Base-by-base conservation (phyloP, 2,329 filamentous ascomycete species). In the Raffaelea deltoideospora region DNA sequence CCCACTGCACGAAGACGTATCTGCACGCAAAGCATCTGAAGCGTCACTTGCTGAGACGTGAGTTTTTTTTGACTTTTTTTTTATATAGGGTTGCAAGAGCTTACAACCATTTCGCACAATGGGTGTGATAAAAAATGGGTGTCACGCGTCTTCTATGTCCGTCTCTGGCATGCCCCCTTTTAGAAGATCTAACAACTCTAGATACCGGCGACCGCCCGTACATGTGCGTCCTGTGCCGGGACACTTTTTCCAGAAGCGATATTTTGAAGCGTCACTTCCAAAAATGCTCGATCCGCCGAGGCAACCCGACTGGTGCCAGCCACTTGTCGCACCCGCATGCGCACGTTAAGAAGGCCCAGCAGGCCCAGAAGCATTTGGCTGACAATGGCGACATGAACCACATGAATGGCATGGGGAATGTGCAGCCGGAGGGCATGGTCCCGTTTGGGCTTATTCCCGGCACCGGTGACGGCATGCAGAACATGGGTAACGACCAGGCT, bases 181-280 rank as follows among this genome's bases (percentile, higher is more conserved):
- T 36, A 35, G 17, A n/a, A 3, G 5, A 5, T 13, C 42, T 34
- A 35, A 37, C 39, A 31, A 20, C 22, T 37, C 32, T 50, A 94
- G 88, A 98, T 65, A 96, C 90, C 43, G 90, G 90, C 52, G 88
- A 96, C 58, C 84, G 90, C 47, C 90, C 90, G 39, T 98, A 98
- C 65, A 92, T 92, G 76, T 98, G 90, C 63, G 84, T 93, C 47
- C 69, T 98, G 35, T 98, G 90, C 68, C 86, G 90, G 58, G 90
- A 96, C 60, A 96, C 87, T 24, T 98, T 98, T 61, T 94, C 85
- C 34, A 79, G 90, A 57, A 94, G 86, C 68, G 90, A 98, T 55
- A 96, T 98, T 47, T 65, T 98, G 51, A 98, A 98, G 69, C 84
- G 90, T 46, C 90, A 98, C 63, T 98, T 96, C 63, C 87, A 95